These are phyloP conservation scores for Populus davidiana DNA, from an alignment of 345 rosid genomes.

Conservation along the genomic window DNA sequence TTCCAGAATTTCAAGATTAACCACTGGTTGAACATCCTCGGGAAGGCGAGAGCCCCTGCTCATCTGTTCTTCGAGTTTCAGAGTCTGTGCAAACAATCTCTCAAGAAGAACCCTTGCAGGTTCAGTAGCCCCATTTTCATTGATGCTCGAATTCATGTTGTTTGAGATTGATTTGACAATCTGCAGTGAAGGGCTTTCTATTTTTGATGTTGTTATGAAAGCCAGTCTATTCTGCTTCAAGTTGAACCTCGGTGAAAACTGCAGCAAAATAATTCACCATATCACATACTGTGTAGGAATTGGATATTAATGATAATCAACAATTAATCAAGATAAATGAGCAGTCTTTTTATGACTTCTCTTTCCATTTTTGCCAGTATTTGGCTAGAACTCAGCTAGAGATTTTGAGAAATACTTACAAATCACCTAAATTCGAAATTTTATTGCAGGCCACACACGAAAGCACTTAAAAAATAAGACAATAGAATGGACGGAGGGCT, in stretches of 20 bases:
- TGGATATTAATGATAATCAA: background rate
- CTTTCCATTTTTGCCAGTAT: background rate
- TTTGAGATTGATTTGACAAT: constrained; percentile 39
- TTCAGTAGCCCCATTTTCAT: constrained; percentile 48
- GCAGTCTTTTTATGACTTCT: background rate
- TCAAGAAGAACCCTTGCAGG: constrained; percentile 57
- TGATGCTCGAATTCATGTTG: constrained; percentile 35
- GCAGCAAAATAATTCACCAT: constrained; percentile 20
- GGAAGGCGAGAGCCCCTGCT: constrained; percentile 31
- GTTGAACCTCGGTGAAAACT: constrained; percentile 34
- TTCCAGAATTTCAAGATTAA: constrained; percentile 54
- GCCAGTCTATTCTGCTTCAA: constrained; percentile 38
- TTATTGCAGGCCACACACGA: background rate
- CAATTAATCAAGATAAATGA: background rate
- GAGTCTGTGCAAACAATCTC: constrained; percentile 62
- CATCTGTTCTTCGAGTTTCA: constrained; percentile 53
- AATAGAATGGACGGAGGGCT: background rate
- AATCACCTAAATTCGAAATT: background rate
- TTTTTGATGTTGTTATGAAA: constrained; percentile 14
- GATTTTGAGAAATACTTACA: background rate
- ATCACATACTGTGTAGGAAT: background rate
- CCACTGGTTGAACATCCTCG: constrained; percentile 23
- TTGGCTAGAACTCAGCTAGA: background rate
- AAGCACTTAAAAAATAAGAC: background rate
- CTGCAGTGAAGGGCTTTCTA: constrained; percentile 19